Conservation (phyloP, 1,139 yeast genomes). For the Candida sp. region DNA sequence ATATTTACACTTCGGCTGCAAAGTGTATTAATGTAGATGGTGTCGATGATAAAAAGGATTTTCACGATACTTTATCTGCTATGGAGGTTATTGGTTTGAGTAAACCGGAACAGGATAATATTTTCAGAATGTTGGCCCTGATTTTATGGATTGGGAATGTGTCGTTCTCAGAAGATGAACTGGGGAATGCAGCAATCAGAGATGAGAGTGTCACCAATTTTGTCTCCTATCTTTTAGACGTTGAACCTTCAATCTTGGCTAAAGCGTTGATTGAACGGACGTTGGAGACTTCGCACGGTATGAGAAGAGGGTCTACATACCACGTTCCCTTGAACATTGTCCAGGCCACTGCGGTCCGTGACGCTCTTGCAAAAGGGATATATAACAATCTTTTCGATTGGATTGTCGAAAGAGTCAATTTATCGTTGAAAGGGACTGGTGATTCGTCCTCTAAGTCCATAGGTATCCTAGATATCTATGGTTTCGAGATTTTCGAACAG, state of each 20-base stretch:
- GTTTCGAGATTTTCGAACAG: conserved; percentile 96
- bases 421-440: conserved; percentile 46
- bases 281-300: conserved; percentile 87
- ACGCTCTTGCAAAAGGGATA: conserved; percentile 92
- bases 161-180: conserved; percentile 80
- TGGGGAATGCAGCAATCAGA: conserved; percentile 77
- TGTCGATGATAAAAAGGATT: conserved; percentile 79
- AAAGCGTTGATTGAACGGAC: conserved; percentile 76
- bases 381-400: conserved; percentile 93
- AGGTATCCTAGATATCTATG: conserved; percentile 97
- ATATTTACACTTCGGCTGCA: conserved; percentile 82
- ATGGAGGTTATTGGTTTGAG: conserved; percentile 85
- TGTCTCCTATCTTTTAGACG: conserved; percentile 88
- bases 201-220: conserved; percentile 90
- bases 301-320: conserved; percentile 87
- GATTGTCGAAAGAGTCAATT: conserved; percentile 94
- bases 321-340: conserved; percentile 90
- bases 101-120: conserved; percentile 83
- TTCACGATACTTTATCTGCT: conserved; percentile 75
- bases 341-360: conserved; percentile 93
- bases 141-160: conserved; percentile 95
- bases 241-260: conserved; percentile 63
- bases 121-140: conserved; percentile 80
- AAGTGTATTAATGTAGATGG: conserved; percentile 86
- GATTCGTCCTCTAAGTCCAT: conserved; percentile 56